A percentile compares a stretch with the other conserved stretches of the same genome.
Evolutionary conservation across 768 basidiomycete genomes (phyloP).

Genomic region (Hemileccinum impolitum): DNA sequence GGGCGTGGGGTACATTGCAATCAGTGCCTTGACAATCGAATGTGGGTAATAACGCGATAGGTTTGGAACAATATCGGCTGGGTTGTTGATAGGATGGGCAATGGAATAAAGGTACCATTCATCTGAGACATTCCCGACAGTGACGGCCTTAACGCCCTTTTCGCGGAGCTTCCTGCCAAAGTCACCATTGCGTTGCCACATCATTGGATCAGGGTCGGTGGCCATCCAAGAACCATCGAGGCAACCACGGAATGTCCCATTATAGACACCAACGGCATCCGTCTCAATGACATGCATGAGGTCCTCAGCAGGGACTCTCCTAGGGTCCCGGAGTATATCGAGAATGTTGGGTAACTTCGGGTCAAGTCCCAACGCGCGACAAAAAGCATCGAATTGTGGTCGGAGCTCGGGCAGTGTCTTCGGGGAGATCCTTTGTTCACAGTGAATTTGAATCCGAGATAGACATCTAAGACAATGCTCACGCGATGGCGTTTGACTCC

Average conservation of each 20-base stretch:
- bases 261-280: conserved; percentile 45
- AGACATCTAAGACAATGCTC: conserved; percentile 18
- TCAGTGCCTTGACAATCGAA: conserved; percentile 44
- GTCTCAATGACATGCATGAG: conserved; percentile 60
- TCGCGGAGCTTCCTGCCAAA: conserved; percentile 50
- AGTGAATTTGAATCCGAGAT: background rate
- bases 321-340: conserved; percentile 45
- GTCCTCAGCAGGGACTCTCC: conserved; percentile 40
- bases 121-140: conserved; percentile 63
- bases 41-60: conserved; percentile 58
- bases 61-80: conserved; percentile 53
- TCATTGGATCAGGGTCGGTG: conserved; percentile 52
- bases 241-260: conserved; percentile 68
- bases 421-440: conserved; percentile 42
- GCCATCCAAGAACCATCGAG: conserved; percentile 58
- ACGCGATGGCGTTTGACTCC: conserved; percentile 76
- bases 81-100: conserved; percentile 52
- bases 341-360: conserved; percentile 48
- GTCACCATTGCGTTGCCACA: conserved; percentile 63
- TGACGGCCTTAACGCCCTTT: conserved; percentile 59
- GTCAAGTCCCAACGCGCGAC: conserved; percentile 51
- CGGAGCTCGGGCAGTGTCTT: conserved; percentile 56
- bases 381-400: conserved; percentile 62
- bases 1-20: conserved; percentile 43
- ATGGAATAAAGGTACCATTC: conserved; percentile 79